A percentile compares a stretch with the other conserved stretches of the same genome.
These are phyloP conservation scores for Lunularia cruciata DNA, from an alignment of 225 moss, liverwort and hornwort genomes.

Conservation along the genomic window DNA sequence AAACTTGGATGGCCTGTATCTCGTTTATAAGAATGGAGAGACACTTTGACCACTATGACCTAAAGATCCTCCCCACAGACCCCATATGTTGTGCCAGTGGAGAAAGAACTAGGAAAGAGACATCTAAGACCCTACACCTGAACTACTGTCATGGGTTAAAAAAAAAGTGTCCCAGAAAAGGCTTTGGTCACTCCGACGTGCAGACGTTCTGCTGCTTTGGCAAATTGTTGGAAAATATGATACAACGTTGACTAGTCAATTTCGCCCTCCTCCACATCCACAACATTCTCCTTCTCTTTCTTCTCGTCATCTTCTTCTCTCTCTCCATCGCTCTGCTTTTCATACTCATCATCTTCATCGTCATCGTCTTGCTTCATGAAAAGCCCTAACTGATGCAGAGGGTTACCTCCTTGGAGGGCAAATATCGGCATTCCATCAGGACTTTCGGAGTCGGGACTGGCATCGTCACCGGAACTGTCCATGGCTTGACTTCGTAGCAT, in stretches of 20 bases:
- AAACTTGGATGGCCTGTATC: slow-evolving; percentile 3
- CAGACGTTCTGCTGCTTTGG: not conserved
- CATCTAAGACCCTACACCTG: slow-evolving; percentile 1
- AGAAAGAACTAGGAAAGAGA: not conserved
- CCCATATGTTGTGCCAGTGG: not conserved
- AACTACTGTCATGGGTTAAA: slow-evolving; percentile 14
- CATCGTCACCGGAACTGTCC: slow-evolving; percentile 77
- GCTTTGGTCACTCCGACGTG: not conserved
- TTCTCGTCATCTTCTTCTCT: slow-evolving; percentile 9
- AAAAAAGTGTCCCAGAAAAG: slow-evolving; percentile 5
- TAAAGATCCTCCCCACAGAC: slow-evolving; percentile 3
- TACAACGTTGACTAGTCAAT: slow-evolving; percentile 17
- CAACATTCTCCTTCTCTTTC: slow-evolving; percentile 15
- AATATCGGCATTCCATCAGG: slow-evolving; percentile 76
- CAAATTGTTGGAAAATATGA: not conserved
- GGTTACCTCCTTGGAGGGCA: slow-evolving; percentile 75
- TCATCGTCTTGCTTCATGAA: slow-evolving; percentile 96
- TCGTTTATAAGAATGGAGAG: slow-evolving; percentile 9
- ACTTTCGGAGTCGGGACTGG: slow-evolving; percentile 60
- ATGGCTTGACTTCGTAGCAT: slow-evolving; percentile 72
- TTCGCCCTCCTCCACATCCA: slow-evolving; percentile 26
- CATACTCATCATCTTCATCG: slow-evolving; percentile 37
- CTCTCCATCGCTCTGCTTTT: slow-evolving; percentile 1
- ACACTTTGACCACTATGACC: slow-evolving; percentile 10
- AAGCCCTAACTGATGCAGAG: slow-evolving; percentile 85